A percentile compares a stretch with the other conserved stretches of the same genome.
Evolutionary conservation across 176 grass and related monocot species (phyloP).

Genomic region (Oryza officinalis): DNA sequence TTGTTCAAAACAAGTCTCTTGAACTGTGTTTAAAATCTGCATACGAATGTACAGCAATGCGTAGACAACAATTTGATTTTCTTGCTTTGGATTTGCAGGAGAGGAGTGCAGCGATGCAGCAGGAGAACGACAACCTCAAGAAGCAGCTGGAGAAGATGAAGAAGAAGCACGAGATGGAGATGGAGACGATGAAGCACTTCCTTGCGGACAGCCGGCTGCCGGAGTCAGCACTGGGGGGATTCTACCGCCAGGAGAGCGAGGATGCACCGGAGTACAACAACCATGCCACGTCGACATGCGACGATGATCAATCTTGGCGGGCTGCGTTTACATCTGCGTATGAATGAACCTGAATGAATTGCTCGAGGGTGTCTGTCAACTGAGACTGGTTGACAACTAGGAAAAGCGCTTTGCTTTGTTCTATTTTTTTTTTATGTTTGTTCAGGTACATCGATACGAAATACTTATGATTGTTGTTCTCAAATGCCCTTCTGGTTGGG

Average conservation of each 20-base stretch:
- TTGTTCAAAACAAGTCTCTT: too few relatives aligned
- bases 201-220: conserved; percentile 88
- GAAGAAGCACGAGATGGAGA: conserved; percentile 82
- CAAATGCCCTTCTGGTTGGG: conserved; percentile 5
- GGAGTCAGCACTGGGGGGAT: conserved; percentile 69
- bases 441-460: conserved; percentile 17
- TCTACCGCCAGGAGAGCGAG: conserved; percentile 51
- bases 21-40: too few relatives aligned
- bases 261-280: conserved; percentile 23
- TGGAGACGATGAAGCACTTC: conserved; percentile 93
- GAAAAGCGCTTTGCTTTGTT: neutral
- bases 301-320: conserved; percentile 89
- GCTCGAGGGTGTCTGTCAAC: conserved; percentile 38
- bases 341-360: conserved; percentile 38
- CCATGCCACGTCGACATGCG: neutral
- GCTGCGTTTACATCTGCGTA: conserved; percentile 70
- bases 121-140: conserved; percentile 81
- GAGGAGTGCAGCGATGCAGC: conserved; percentile 47
- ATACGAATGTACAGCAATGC: too few relatives aligned
- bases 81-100: conserved; percentile 50
- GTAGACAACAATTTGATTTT: conserved; percentile 11
- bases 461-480: conserved; percentile 7
- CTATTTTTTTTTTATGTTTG: conserved; percentile 5
- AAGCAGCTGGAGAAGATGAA: conserved; percentile 88
- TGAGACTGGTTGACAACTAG: conserved; percentile 43